Percentiles rank a stretch among this genome's conserved stretches.
phyloP scores from a whole-genome alignment of 805 yeast species.

The Lachancea mirantina region DNA sequence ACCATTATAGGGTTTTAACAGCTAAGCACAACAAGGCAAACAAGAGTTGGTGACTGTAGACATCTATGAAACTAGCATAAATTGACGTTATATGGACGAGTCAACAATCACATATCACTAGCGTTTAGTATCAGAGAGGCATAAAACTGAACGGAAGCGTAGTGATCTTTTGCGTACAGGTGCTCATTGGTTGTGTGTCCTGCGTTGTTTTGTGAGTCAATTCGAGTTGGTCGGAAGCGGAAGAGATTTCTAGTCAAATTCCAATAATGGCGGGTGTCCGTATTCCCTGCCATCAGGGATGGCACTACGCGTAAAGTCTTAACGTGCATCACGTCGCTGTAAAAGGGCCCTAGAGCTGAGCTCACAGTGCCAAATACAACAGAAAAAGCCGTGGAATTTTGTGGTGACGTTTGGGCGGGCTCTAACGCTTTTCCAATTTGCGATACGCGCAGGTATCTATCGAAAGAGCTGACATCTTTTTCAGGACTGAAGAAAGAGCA shows the following conservation, averaged over 20 bases:
- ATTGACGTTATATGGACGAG: background rate
- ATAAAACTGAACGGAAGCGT: constrained; percentile 7
- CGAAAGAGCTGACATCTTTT: constrained; percentile 35
- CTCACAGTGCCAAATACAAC: constrained; percentile 48
- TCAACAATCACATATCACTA: constrained; percentile 5
- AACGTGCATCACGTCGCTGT: constrained; percentile 37
- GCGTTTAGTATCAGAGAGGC: constrained; percentile 8
- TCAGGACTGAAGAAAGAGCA: constrained; percentile 5
- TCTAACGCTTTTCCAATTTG: too few relatives aligned
- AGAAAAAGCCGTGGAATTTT: constrained; percentile 20
- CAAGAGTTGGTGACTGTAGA: background rate
- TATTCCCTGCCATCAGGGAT: constrained; percentile 12
- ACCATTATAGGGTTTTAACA: too few relatives aligned
- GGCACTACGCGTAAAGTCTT: constrained; percentile 8
- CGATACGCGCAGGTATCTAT: constrained; percentile 23
- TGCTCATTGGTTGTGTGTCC: constrained; percentile 11
- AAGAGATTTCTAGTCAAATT: constrained; percentile 10
- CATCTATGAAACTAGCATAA: background rate
- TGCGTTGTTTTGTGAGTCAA: constrained; percentile 6
- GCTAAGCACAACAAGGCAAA: background rate
- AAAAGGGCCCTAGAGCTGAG: constrained; percentile 55
- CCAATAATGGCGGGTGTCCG: constrained; percentile 29
- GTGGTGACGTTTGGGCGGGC: constrained; percentile 50
- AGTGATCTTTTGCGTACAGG: constrained; percentile 7
- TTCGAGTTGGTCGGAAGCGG: constrained; percentile 11